Evolutionary conservation across 805 yeast species (phyloP).

Genomic region (Yarrowia sp.): DNA sequence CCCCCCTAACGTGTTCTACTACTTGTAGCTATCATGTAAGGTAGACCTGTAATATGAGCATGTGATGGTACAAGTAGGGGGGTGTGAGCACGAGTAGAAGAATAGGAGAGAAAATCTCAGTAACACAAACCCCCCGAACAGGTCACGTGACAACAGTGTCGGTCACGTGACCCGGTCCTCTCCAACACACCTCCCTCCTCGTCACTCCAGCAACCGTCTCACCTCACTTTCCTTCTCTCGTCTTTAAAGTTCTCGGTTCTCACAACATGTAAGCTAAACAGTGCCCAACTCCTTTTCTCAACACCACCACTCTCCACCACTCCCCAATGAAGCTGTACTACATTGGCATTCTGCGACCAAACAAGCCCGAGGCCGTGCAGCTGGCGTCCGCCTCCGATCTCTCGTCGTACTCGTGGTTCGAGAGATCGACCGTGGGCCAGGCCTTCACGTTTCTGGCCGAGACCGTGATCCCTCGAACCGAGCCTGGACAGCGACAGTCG

Average conservation of each 20-base stretch:
- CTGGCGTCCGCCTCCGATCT: constrained; percentile 82
- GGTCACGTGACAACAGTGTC: no score
- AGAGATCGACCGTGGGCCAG: constrained; percentile 80
- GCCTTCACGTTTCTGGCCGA: constrained; percentile 94
- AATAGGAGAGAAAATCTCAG: no score
- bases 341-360: constrained; percentile 80
- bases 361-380: constrained; percentile 67
- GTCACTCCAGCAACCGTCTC: neutral
- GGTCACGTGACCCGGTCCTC: no score
- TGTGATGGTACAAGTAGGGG: no score
- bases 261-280: neutral
- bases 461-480: constrained; percentile 88
- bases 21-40: no score
- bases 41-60: no score
- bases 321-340: constrained; percentile 82
- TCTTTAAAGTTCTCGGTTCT: no score
- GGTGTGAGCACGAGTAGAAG: no score
- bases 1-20: no score
- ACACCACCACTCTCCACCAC: constrained; percentile 31
- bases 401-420: constrained; percentile 87
- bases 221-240: no score
- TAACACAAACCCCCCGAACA: no score
- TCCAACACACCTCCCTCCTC: no score
- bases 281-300: neutral
- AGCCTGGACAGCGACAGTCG: constrained; percentile 88